phyloP scores from a whole-genome alignment of 352 stramenopile genomes.

The Elongisporangium anandrum region DNA sequence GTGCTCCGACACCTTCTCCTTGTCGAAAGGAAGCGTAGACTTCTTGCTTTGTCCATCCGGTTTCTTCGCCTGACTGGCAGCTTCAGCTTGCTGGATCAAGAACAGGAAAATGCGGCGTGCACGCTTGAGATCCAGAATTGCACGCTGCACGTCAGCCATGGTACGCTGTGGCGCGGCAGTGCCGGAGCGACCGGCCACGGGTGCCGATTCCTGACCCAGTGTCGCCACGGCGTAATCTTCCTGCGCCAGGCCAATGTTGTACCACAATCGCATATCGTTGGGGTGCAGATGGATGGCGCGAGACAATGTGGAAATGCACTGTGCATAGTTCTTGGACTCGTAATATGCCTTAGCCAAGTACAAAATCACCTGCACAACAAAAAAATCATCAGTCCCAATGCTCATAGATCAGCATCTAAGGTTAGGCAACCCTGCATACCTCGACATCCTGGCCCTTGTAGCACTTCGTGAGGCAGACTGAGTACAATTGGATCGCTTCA shows the following conservation, averaged over 20 bases:
- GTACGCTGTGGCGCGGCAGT: slow-evolving; percentile 60
- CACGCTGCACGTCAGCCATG: slow-evolving; percentile 86
- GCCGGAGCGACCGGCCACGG: slow-evolving; percentile 22
- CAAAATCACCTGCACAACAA: slow-evolving; percentile 34
- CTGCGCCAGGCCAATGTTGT: slow-evolving; percentile 82
- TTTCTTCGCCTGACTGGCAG: slow-evolving; percentile 53
- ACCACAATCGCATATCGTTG: slow-evolving; percentile 78
- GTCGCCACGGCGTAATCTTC: slow-evolving; percentile 86
- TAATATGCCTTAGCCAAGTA: slow-evolving; percentile 89
- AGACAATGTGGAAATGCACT: slow-evolving; percentile 81
- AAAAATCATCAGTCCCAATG: slow-evolving; percentile 1
- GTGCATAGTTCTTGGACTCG: slow-evolving; percentile 86
- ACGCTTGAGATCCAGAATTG: slow-evolving; percentile 80
- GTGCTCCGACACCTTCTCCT: slow-evolving; percentile 85
- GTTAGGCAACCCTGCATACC: slow-evolving; percentile 9
- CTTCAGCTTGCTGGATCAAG: slow-evolving; percentile 65
- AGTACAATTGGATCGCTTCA: slow-evolving; percentile 95
- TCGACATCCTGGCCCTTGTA: slow-evolving; percentile 86
- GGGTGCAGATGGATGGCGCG: slow-evolving; percentile 75
- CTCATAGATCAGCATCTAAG: neutral
- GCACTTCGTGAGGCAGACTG: slow-evolving; percentile 88
- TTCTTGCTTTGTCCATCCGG: slow-evolving; percentile 22
- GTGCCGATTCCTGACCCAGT: slow-evolving; percentile 63
- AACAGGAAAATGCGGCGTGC: slow-evolving; percentile 83
- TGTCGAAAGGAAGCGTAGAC: slow-evolving; percentile 57